These are phyloP conservation scores for Gaultheria prostrata DNA, from an alignment of 148 eudicot genomes.

Conservation along the genomic window DNA sequence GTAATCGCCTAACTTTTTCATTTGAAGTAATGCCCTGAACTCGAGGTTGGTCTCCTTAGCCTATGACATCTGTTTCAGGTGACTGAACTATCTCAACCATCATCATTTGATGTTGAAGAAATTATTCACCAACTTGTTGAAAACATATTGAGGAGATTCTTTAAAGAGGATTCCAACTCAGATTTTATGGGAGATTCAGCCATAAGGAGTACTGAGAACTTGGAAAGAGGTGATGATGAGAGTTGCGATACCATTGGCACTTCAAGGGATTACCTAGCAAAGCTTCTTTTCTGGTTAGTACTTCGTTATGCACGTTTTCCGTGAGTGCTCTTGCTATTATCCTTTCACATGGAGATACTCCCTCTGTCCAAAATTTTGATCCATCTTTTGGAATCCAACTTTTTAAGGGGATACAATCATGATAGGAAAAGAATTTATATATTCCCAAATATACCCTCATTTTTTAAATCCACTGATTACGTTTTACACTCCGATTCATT, in stretches of 20 bases:
- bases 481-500: no score
- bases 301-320: neutral
- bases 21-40: neutral
- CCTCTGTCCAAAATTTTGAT: no score
- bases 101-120: conserved; percentile 78
- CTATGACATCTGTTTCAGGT: conserved; percentile 40
- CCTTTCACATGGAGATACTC: neutral
- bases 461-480: no score
- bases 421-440: no score
- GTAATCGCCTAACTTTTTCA: conserved; percentile 32
- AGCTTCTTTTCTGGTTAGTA: conserved; percentile 84
- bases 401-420: no score
- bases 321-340: neutral
- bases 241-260: conserved; percentile 43
- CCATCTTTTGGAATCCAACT: neutral
- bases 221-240: conserved; percentile 35
- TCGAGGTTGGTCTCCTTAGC: conserved; percentile 16
- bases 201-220: conserved; percentile 31
- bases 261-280: conserved; percentile 82
- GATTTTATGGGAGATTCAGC: conserved; percentile 33
- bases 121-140: conserved; percentile 66
- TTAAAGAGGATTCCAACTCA: conserved; percentile 44
- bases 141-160: conserved; percentile 45
- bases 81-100: conserved; percentile 72
- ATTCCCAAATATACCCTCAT: no score